Evolutionary conservation across 371 early-diverging fungal species (phyloP).

Genomic region (Synchytrium microbalum): DNA sequence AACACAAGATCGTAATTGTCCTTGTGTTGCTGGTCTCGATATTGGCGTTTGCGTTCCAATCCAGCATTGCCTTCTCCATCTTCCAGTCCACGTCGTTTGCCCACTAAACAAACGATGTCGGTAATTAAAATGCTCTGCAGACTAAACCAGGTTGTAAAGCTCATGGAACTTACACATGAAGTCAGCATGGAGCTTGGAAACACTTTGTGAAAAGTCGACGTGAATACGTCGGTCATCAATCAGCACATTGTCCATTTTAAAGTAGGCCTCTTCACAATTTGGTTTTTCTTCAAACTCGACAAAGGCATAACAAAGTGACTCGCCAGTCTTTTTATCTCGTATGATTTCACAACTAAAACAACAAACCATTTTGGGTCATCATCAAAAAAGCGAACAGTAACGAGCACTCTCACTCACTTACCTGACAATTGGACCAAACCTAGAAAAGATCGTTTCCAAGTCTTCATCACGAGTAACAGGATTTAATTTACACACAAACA

Average conservation of each 20-base stretch:
- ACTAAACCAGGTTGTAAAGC: conserved; percentile 1
- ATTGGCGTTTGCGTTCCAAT: conserved; percentile 40
- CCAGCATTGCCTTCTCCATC: conserved; percentile 6
- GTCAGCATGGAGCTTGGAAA: conserved; percentile 61
- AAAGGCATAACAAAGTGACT: conserved; percentile 89
- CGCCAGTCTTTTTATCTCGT: conserved; percentile 74
- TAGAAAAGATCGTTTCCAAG: conserved; percentile 83
- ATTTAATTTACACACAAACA: conserved; percentile 95
- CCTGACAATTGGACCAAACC: conserved; percentile 79
- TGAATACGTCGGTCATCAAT: conserved; percentile 95
- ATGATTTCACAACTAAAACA: conserved; percentile 80
- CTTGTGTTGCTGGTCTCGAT: conserved; percentile 25
- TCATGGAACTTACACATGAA: conserved; percentile 4
- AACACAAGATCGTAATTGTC: conserved; percentile 36
- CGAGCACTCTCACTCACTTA: conserved; percentile 6
- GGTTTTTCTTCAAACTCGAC: conserved; percentile 87
- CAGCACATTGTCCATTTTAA: conserved; percentile 86
- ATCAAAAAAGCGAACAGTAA: neutral
- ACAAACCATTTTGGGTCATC: neutral
- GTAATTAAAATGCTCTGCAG: conserved; percentile 1
- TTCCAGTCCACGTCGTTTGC: neutral
- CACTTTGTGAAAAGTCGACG: conserved; percentile 96
- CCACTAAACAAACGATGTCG: conserved; percentile 4
- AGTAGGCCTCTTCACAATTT: conserved; percentile 85
- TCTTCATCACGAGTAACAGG: conserved; percentile 89